Base-by-base conservation (phyloP, 768 basidiomycete genomes). In the Coprinopsis cinerea region DNA sequence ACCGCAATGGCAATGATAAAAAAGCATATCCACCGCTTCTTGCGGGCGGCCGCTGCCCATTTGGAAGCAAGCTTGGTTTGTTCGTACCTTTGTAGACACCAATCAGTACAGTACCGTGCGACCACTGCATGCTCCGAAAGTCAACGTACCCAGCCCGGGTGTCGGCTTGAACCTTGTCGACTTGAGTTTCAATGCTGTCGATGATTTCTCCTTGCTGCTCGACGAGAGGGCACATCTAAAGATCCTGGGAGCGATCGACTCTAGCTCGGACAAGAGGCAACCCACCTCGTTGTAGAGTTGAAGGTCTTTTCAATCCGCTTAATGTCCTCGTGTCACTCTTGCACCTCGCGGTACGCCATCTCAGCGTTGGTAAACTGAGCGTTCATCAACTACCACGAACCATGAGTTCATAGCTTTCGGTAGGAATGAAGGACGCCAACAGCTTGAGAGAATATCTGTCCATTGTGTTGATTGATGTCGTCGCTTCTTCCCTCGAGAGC, bases 1-100 rank as follows among this genome's bases (percentile, higher is more conserved):
- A 85, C 71, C 48, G 92, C 60, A 51, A 90, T 61, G 49, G 93
- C 59, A 48, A 67, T 61, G 53, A 92, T 81, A 68, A 81, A 63
- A 75, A 95, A 95, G 71, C 94, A 97, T 64, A 95, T 94, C 92
- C 93, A 96, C 60, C 93, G 83, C 78, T 95, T 97, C 68, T 85
- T 91, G 53, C 95, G 83, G 18, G 95, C 95, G 26, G 85, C 79
- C 25, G 88, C 78, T 18, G 95, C 95, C 30, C 87, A 91, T 30
- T 69, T 73, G 46, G 97, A 87, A 5, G 94, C 95, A 60, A 87
- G 88, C 41, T 87, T 81, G 1, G 92, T 90, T 64, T 96, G 88
- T 54, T 77, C 72, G 45, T 92, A 67, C 53, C 93, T 96, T 57
- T 4, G 36, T 22, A n/a, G n/a, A n/a, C n/a, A 52, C 57, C 51